phyloP scores from a whole-genome alignment of 768 basidiomycete species.

The Russula earlei region DNA sequence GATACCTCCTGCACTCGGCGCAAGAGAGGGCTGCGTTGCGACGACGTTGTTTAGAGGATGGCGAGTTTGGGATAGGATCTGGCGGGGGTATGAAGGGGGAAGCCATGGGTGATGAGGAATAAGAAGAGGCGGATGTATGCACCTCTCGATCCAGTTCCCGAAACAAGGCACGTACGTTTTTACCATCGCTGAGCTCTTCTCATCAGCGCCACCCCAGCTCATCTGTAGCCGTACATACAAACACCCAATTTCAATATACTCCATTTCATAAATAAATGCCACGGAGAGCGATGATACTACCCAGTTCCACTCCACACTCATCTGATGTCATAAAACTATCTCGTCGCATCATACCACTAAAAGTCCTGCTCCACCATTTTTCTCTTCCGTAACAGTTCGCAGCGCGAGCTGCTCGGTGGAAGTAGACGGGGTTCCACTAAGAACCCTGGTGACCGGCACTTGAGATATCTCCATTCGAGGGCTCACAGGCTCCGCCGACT shows the following conservation, averaged over 20 bases:
- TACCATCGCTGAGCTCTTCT: neutral
- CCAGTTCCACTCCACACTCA: neutral
- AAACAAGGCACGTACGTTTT: slow-evolving; percentile 3
- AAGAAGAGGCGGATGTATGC: slow-evolving; percentile 12
- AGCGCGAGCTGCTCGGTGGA: slow-evolving; percentile 6
- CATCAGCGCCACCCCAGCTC: no score
- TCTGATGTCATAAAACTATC: neutral
- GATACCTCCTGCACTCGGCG: slow-evolving; percentile 59
- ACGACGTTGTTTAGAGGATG: slow-evolving; percentile 23
- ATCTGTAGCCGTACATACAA: no score
- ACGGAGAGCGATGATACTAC: neutral
- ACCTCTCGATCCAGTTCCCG: slow-evolving; percentile 14
- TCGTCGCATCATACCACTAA: neutral
- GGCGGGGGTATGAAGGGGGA: slow-evolving; percentile 15
- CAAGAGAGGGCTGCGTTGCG: slow-evolving; percentile 47
- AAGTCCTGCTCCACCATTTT: neutral
- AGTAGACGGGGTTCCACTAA: slow-evolving; percentile 2
- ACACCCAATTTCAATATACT: no score
- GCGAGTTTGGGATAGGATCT: slow-evolving; percentile 8
- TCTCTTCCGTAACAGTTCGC: neutral
- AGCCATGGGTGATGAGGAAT: slow-evolving; percentile 19
- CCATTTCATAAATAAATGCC: no score
- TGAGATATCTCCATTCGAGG: slow-evolving; percentile 27
- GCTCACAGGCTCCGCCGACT: slow-evolving; percentile 45
- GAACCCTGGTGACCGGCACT: slow-evolving; percentile 6